These are phyloP conservation scores for Colletotrichum navitas DNA, from an alignment of 2,329 filamentous ascomycete species.

Conservation along the genomic window DNA sequence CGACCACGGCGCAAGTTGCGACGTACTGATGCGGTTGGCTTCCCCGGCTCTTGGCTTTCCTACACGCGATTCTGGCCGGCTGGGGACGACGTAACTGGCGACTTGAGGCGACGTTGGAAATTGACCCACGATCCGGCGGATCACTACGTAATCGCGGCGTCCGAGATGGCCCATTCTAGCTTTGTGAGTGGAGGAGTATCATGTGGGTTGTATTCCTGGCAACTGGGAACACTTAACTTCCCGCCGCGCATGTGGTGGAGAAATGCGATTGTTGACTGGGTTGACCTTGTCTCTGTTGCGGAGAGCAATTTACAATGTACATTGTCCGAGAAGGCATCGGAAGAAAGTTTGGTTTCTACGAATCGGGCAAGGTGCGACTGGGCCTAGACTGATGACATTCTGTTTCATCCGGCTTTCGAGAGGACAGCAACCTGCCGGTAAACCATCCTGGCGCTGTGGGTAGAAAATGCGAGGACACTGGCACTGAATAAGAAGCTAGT, in stretches of 20 bases:
- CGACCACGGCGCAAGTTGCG: not conserved
- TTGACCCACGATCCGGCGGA: not conserved
- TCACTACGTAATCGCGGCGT: not conserved
- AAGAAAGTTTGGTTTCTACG: not conserved
- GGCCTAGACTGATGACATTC: not conserved
- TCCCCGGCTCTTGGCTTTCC: not conserved
- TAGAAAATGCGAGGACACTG: not conserved
- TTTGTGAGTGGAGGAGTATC: not conserved
- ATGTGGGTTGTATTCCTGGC: not conserved
- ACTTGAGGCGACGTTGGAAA: not conserved
- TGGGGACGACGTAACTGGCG: not conserved
- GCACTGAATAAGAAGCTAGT: not conserved
- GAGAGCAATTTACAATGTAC: not conserved
- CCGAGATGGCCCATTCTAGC: not conserved
- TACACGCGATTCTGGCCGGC: not conserved
- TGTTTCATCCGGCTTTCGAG: not conserved
- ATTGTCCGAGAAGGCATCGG: not conserved
- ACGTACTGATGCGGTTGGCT: not conserved
- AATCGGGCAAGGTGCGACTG: no score
- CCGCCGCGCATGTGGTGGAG: conserved; percentile 5
- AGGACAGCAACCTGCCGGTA: not conserved
- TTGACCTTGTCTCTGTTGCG: not conserved
- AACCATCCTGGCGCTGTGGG: not conserved
- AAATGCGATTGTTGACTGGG: not conserved
- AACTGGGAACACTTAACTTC: not conserved